Conservation (phyloP, 2,329 filamentous ascomycete genomes). For the Epichloe scottii region DNA sequence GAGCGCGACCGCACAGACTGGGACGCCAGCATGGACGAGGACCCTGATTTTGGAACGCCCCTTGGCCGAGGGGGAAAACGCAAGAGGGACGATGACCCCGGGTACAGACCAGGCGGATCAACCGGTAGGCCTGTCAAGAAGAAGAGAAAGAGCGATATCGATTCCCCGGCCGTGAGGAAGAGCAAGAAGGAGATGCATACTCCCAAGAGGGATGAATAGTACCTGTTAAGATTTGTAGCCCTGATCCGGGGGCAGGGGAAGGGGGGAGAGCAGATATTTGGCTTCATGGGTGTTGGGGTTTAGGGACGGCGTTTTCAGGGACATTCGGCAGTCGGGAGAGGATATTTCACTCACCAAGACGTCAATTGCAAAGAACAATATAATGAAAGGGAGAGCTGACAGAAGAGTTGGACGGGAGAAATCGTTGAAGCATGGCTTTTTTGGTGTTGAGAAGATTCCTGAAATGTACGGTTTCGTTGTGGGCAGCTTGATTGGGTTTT, state of each 20-base stretch:
- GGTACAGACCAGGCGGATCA: conserved; percentile 47
- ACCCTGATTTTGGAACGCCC: conserved; percentile 20
- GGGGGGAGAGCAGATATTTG: no score
- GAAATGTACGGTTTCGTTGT: no score
- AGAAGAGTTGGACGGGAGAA: no score
- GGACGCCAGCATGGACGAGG: conserved; percentile 29
- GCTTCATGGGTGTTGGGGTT: no score
- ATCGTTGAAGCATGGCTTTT: no score
- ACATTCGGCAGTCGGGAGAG: not conserved
- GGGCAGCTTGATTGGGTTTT: not conserved
- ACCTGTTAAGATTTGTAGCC: no score
- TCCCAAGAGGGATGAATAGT: conserved; percentile 9
- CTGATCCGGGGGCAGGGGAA: no score
- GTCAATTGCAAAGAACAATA: no score
- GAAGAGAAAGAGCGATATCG: conserved; percentile 44
- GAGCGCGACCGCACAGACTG: conserved; percentile 15
- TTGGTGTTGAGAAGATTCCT: no score
- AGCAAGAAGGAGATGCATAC: conserved; percentile 21
- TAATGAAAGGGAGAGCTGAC: no score
- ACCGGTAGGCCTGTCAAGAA: conserved; percentile 41
- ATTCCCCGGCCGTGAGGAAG: conserved; percentile 22
- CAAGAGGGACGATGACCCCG: conserved; percentile 47
- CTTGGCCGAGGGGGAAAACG: conserved; percentile 27
- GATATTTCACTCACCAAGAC: no score
- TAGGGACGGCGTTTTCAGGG: not conserved